Evolutionary conservation across 1,284 basidiomycete genomes (phyloP).

Genomic region (Boletus mariae): DNA sequence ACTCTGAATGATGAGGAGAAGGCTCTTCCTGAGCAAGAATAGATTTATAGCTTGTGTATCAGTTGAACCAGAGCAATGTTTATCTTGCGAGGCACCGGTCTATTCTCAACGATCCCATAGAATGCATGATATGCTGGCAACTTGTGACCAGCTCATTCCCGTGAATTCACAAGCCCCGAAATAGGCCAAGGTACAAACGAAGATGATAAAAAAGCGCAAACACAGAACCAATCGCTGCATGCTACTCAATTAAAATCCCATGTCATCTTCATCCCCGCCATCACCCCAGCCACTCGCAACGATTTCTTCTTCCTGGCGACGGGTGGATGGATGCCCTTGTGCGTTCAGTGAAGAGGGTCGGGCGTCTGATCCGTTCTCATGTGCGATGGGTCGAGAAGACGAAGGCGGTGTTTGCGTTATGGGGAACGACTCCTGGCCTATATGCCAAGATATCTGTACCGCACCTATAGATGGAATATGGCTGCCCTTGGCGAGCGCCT

Average conservation of each 20-base stretch:
- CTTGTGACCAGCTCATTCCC: constrained; percentile 10
- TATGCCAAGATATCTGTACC: constrained; percentile 65
- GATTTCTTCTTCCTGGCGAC: constrained; percentile 52
- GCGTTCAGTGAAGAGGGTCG: constrained; percentile 9
- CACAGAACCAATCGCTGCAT: not conserved
- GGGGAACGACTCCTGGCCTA: constrained; percentile 33
- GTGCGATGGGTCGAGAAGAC: constrained; percentile 13
- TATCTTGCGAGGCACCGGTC: no score
- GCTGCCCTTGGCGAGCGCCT: constrained; percentile 67
- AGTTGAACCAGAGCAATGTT: no score
- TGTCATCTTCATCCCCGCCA: constrained; percentile 59
- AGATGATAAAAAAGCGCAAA: constrained; percentile 1
- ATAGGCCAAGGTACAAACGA: constrained; percentile 15
- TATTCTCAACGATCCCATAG: no score
- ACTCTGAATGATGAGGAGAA: no score
- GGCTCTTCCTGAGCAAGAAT: no score
- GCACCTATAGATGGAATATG: constrained; percentile 60
- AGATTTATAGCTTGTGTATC: no score
- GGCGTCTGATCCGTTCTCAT: constrained; percentile 14
- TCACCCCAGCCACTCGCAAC: constrained; percentile 61
- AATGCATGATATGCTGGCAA: constrained; percentile 6
- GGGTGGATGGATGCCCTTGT: constrained; percentile 20
- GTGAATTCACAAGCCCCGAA: constrained; percentile 8
- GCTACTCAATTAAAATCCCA: constrained; percentile 39
- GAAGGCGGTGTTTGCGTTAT: constrained; percentile 14